Base-by-base conservation (phyloP, 768 basidiomycete genomes). In the Exidia glandulosa region DNA sequence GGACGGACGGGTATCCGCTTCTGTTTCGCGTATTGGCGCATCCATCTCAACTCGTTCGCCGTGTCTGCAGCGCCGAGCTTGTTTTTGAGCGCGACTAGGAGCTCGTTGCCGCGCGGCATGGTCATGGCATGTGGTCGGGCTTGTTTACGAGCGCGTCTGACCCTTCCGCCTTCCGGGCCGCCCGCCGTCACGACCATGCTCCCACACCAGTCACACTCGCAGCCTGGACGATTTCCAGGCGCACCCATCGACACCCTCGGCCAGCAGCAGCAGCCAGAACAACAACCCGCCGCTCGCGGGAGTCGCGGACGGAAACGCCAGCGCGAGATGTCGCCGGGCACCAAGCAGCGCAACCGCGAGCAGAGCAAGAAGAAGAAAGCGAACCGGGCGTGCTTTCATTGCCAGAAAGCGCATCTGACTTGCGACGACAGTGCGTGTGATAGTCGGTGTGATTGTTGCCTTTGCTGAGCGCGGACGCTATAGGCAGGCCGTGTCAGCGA, bases 341-440 rank as follows among this genome's bases (percentile, higher is more conserved):
- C 50, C 36, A 19, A 9, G 36, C 36, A 37, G 50, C 50, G 30
- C 7, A 6, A 14, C 6, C 50, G 50, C 50, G 50, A 54, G 7
- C 9, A 23, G 50, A 25, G 87, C 32, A 92, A 89, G 81, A 94
- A 94, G 82, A 94, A 94, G 80, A 94, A 94, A 73, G 92, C 93
- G 0, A 90, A 82, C 66, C 83, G 93, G 54, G 95, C 95, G 55
- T 98, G 95, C 70, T 87, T 90, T 63, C 90, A 92, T 66, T 98
- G 95, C 72, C 94, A 97, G 74, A 95, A 93, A 72, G 93, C 94
- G 2, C 95, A 98, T 73, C 77, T 98, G 65, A 98, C 95, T n/a
- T 98, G 95, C 71, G 94, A 98, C 71, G 95, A 97, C 69, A 85
- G 95, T 96, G 68, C 70, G 90, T 54, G 50, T 31, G 25, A 54